These are phyloP conservation scores for Plectosphaerella sp. DNA, from an alignment of 2,329 filamentous ascomycete genomes.

Conservation along the genomic window DNA sequence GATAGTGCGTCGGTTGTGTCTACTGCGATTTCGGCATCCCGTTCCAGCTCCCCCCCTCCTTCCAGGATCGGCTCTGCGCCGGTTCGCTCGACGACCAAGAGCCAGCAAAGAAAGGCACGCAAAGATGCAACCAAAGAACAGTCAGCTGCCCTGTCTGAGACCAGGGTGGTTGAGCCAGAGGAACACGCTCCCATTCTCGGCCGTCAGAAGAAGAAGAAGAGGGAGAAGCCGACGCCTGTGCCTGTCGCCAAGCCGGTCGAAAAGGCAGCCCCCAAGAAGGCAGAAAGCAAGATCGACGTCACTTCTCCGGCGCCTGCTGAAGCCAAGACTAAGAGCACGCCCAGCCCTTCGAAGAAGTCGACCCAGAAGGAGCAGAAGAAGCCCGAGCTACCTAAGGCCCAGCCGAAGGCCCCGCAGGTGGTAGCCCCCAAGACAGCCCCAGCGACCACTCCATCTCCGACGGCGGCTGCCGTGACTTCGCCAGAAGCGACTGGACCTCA, in stretches of 20 bases:
- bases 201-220: conserved; percentile 83
- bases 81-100: conserved; percentile 68
- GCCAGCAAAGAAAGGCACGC: conserved; percentile 71
- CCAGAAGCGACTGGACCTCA: conserved; percentile 2
- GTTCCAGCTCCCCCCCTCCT: conserved; percentile 67
- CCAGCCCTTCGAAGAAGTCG: too few species aligned
- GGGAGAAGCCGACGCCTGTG: conserved; percentile 46
- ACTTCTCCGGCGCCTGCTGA: not conserved
- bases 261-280: conserved; percentile 2
- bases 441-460: not conserved
- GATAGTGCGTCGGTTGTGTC: conserved; percentile 74
- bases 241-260: conserved; percentile 14
- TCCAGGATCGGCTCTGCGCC: conserved; percentile 61
- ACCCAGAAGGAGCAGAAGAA: not conserved
- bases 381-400: not conserved
- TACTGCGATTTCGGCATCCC: conserved; percentile 61
- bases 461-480: not conserved
- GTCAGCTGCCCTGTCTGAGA: conserved; percentile 46
- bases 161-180: conserved; percentile 47
- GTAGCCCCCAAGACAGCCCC: too few species aligned
- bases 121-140: conserved; percentile 65
- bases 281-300: conserved; percentile 9
- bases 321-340: not conserved
- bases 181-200: conserved; percentile 70
- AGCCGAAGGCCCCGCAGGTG: not conserved